phyloP scores from a whole-genome alignment of 2,329 filamentous ascomycete species.

The Tricladium varicosporioides region DNA sequence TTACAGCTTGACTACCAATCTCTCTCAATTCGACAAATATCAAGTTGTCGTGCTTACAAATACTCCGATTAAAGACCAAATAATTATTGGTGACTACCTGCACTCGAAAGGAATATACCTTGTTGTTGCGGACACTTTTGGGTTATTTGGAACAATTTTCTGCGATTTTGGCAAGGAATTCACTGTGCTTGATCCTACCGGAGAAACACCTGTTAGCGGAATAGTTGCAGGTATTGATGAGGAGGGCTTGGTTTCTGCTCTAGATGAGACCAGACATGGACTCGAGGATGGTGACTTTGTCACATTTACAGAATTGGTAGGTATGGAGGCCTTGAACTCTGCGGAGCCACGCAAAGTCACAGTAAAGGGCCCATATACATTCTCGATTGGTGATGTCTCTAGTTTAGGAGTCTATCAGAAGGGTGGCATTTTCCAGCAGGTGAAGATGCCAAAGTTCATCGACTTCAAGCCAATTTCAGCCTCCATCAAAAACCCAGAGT shows the following conservation, averaged over 20 bases:
- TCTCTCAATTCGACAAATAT: conserved; percentile 83
- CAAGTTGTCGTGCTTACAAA: conserved; percentile 91
- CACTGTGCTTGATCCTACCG: conserved; percentile 83
- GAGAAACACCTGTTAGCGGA: conserved; percentile 81
- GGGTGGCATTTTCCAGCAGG: conserved; percentile 88
- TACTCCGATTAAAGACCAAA: conserved; percentile 75
- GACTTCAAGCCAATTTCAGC: conserved; percentile 80
- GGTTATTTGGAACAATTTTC: conserved; percentile 93
- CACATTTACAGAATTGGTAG: conserved; percentile 89
- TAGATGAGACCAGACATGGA: conserved; percentile 93
- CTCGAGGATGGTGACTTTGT: conserved; percentile 96
- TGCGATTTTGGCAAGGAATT: conserved; percentile 97
- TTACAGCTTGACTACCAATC: conserved; percentile 67
- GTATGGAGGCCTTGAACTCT: conserved; percentile 85
- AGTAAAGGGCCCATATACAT: conserved; percentile 95
- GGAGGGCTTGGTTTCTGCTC: conserved; percentile 84
- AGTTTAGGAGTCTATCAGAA: conserved; percentile 82
- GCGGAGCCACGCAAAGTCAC: conserved; percentile 84
- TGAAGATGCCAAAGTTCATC: conserved; percentile 96
- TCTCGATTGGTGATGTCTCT: conserved; percentile 92
- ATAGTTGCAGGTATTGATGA: conserved; percentile 90
- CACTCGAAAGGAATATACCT: conserved; percentile 92
- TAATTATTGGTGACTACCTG: conserved; percentile 86
- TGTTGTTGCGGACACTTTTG: conserved; percentile 83
- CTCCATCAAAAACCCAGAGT: conserved; percentile 82